A percentile compares a stretch with the other conserved stretches of the same genome.
Evolutionary conservation across 1,284 basidiomycete genomes (phyloP).

Genomic region (Ustilago esculenta): DNA sequence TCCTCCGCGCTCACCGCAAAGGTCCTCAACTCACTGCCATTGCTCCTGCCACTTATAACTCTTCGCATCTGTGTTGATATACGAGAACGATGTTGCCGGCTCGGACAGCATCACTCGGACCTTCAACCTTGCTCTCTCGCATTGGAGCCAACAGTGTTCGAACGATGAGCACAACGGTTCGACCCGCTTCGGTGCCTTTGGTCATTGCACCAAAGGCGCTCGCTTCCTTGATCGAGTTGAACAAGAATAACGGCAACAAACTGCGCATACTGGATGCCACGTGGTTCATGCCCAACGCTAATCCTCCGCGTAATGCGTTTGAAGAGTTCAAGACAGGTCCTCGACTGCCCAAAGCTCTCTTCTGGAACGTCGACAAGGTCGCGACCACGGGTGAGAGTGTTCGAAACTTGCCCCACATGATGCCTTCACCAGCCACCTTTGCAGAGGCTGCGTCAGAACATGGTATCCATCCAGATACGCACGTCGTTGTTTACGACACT

Average conservation of each 20-base stretch:
- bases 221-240: slow-evolving; percentile 25
- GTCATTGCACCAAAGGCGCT: slow-evolving; percentile 46
- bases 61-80: too few relatives aligned
- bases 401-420: slow-evolving; percentile 83
- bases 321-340: slow-evolving; percentile 74
- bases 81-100: slow-evolving; percentile 16
- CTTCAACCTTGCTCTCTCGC: slow-evolving; percentile 1
- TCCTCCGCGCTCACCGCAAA: too few relatives aligned
- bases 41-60: too few relatives aligned
- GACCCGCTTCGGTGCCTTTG: slow-evolving; percentile 37
- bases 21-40: too few relatives aligned
- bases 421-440: slow-evolving; percentile 81
- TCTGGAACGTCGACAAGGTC: slow-evolving; percentile 81
- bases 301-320: slow-evolving; percentile 72
- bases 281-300: slow-evolving; percentile 88
- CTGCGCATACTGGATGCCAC: slow-evolving; percentile 73
- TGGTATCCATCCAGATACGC: slow-evolving; percentile 78
- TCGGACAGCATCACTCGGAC: neutral
- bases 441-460: slow-evolving; percentile 79
- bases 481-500: slow-evolving; percentile 84
- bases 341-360: slow-evolving; percentile 79
- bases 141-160: slow-evolving; percentile 9
- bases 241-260: slow-evolving; percentile 12
- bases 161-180: slow-evolving; percentile 30
- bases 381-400: slow-evolving; percentile 63